Conservation (phyloP, 345 rosid species). For the Atalantia buxifolia region DNA sequence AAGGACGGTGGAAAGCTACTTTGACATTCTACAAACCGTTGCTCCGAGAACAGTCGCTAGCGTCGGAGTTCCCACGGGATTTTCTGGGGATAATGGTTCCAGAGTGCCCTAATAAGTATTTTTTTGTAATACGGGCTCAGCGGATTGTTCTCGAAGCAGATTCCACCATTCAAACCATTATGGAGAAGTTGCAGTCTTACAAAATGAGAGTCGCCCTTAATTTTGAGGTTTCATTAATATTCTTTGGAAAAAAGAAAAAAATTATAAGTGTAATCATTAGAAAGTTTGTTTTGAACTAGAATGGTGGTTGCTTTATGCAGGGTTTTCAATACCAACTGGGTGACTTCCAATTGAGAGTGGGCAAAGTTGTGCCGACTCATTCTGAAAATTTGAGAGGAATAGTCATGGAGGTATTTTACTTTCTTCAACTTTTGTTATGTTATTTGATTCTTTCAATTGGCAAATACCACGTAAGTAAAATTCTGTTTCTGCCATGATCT, state of each 20-base stretch:
- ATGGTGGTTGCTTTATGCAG: constrained; percentile 25
- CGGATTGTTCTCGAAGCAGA: constrained; percentile 77
- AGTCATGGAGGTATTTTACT: constrained; percentile 78
- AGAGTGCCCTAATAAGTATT: constrained; percentile 79
- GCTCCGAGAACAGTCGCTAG: constrained; percentile 47
- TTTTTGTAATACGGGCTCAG: constrained; percentile 64
- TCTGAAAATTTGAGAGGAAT: constrained; percentile 88
- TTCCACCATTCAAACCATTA: constrained; percentile 70
- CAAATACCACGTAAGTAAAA: not conserved
- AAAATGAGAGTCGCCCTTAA: constrained; percentile 70
- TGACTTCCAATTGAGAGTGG: constrained; percentile 83
- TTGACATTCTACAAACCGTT: constrained; percentile 70
- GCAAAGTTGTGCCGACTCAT: constrained; percentile 79
- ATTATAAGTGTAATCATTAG: no score
- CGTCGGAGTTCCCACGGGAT: constrained; percentile 70
- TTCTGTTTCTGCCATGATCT: not conserved
- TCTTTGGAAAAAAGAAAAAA: no score
- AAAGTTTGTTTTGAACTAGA: not conserved
- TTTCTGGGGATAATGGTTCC: constrained; percentile 72
- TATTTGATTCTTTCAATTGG: not conserved
- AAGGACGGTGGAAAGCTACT: constrained; percentile 88
- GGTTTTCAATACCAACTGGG: constrained; percentile 89
- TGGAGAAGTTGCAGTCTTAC: constrained; percentile 96
- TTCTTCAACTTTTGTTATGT: not conserved
- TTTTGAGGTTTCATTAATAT: constrained; percentile 49